Evolutionary conservation across 176 grass and related monocot genomes (phyloP).

Genomic region (Metroxylon sagu): DNA sequence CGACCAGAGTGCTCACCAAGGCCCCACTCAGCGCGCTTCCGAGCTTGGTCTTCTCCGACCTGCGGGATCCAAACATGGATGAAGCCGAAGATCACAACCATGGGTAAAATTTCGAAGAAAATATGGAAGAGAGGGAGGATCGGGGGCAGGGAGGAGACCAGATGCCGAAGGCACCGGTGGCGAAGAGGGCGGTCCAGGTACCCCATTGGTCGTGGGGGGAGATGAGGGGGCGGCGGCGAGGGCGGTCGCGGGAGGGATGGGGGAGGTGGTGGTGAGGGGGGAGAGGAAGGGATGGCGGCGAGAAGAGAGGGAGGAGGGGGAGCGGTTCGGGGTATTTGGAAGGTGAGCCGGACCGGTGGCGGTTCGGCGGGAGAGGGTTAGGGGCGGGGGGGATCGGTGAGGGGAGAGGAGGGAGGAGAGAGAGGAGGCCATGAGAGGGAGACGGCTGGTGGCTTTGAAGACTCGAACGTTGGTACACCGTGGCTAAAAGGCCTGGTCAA

Average conservation of each 20-base stretch:
- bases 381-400: too few species aligned
- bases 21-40: conserved; percentile 66
- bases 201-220: conserved; percentile 60
- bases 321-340: too few species aligned
- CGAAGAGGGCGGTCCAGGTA: conserved; percentile 68
- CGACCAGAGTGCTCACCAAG: conserved; percentile 50
- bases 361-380: too few species aligned
- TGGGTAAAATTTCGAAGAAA: too few species aligned
- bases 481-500: too few species aligned
- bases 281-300: neutral
- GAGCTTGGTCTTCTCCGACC: conserved; percentile 39
- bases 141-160: conserved; percentile 24
- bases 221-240: conserved; percentile 27
- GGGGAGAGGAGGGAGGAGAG: too few species aligned
- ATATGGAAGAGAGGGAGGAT: neutral
- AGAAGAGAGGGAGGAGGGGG: too few species aligned
- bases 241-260: neutral
- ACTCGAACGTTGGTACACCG: too few species aligned
- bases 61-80: neutral
- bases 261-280: neutral
- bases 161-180: conserved; percentile 48
- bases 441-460: too few species aligned
- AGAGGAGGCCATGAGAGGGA: too few species aligned
- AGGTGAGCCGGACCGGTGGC: too few species aligned
- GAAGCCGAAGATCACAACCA: too few species aligned